phyloP scores from a whole-genome alignment of 2,329 filamentous ascomycete genomes.

The Beauveria australis region DNA sequence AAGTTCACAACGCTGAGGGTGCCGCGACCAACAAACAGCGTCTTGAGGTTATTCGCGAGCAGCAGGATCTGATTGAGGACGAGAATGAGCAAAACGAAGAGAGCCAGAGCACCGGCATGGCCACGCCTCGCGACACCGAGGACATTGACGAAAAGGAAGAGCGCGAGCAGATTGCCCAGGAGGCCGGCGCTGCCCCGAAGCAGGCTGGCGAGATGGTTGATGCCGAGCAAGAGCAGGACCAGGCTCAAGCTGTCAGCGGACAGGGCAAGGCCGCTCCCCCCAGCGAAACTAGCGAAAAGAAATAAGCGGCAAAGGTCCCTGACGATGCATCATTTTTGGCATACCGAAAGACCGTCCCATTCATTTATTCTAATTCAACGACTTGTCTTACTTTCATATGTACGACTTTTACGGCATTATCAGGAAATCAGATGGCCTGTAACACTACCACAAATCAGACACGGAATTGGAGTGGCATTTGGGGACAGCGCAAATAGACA shows the following conservation, averaged over 20 bases:
- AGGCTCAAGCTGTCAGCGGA: neutral
- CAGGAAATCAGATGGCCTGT: slow-evolving; percentile 9
- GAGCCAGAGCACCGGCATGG: slow-evolving; percentile 65
- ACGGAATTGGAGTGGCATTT: slow-evolving; percentile 9
- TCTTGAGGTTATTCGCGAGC: slow-evolving; percentile 95
- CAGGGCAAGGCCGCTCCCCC: neutral
- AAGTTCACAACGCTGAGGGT: slow-evolving; percentile 93
- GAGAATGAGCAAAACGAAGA: slow-evolving; percentile 87
- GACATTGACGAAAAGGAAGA: slow-evolving; percentile 95
- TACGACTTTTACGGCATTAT: slow-evolving; percentile 12
- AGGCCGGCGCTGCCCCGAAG: slow-evolving; percentile 37
- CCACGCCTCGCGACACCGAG: slow-evolving; percentile 75
- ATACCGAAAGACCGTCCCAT: neutral
- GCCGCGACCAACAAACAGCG: slow-evolving; percentile 98
- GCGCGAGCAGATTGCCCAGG: slow-evolving; percentile 45
- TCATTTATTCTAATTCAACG: slow-evolving; percentile 12
- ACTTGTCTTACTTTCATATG: slow-evolving; percentile 13
- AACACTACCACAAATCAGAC: slow-evolving; percentile 10
- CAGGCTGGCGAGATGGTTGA: slow-evolving; percentile 47
- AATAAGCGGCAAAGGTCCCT: neutral
- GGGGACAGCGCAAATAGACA: slow-evolving; percentile 12
- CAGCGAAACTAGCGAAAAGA: slow-evolving; percentile 9
- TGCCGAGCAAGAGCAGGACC: slow-evolving; percentile 30
- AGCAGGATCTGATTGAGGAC: slow-evolving; percentile 95
- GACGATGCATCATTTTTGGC: neutral